A percentile compares a stretch with the other conserved stretches of the same genome.
These are phyloP conservation scores for Wickerhamomyces queroliae DNA, from an alignment of 805 yeast genomes.

Conservation along the genomic window DNA sequence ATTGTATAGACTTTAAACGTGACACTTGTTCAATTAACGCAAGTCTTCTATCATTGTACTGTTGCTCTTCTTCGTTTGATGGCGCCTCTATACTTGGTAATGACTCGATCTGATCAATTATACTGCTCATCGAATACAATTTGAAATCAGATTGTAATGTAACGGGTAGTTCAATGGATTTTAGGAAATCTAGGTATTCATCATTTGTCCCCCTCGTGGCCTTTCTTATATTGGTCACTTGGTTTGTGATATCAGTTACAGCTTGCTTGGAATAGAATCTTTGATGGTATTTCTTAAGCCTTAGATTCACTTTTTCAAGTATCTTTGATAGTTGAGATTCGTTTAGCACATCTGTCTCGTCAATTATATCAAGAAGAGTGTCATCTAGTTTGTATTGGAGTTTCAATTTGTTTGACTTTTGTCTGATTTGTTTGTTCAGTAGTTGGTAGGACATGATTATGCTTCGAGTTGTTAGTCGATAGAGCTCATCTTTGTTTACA, in stretches of 20 bases:
- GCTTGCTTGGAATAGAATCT: conserved; percentile 17
- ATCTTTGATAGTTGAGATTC: not conserved
- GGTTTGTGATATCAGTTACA: conserved; percentile 15
- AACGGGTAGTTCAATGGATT: conserved; percentile 11
- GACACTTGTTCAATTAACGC: conserved; percentile 5
- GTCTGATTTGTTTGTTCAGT: not conserved
- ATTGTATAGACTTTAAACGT: conserved; percentile 5
- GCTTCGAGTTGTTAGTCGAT: too few relatives aligned
- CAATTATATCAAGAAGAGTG: not conserved
- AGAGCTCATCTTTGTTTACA: too few relatives aligned
- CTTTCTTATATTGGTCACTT: conserved; percentile 13
- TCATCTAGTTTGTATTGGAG: not conserved
- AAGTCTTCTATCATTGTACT: conserved; percentile 9
- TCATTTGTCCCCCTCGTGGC: too few relatives aligned
- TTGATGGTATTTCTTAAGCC: conserved; percentile 5
- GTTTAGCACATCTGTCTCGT: not conserved
- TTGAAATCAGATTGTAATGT: conserved; percentile 12
- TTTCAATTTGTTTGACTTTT: not conserved
- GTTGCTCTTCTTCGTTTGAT: not conserved
- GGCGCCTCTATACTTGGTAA: conserved; percentile 11
- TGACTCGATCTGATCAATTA: conserved; percentile 11
- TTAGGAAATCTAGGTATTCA: conserved; percentile 1
- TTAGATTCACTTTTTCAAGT: conserved; percentile 9
- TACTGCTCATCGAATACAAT: conserved; percentile 12
- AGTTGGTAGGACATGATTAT: not conserved